Evolutionary conservation across 78 protist genomes (phyloP).

Genomic region (Monosiga brevicollis): DNA sequence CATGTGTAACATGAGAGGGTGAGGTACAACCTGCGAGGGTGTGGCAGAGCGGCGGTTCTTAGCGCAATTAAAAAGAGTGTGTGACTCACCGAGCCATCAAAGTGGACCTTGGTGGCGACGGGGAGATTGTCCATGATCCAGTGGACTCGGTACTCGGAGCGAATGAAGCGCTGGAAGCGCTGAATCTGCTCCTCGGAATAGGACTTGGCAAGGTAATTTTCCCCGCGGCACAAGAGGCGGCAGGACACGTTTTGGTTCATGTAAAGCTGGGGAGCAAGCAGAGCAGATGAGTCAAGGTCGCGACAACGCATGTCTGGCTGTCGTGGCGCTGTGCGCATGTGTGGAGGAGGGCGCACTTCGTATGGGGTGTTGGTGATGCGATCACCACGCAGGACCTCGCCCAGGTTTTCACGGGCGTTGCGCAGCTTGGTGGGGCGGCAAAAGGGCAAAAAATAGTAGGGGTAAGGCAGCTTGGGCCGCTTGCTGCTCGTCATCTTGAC

Average conservation of each 20-base stretch:
- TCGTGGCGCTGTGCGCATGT: neutral
- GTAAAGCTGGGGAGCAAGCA: neutral
- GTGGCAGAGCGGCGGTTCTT: no score
- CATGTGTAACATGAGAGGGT: no score
- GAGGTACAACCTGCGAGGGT: no score
- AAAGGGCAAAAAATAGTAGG: slow-evolving; percentile 49
- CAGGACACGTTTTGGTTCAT: slow-evolving; percentile 2
- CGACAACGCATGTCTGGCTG: neutral
- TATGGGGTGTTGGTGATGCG: slow-evolving; percentile 49
- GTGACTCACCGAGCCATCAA: neutral
- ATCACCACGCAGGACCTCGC: slow-evolving; percentile 75
- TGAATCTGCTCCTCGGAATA: neutral
- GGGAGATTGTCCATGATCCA: slow-evolving; percentile 44
- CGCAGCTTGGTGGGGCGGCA: slow-evolving; percentile 38
- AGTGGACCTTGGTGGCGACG: slow-evolving; percentile 15
- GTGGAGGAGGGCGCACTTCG: slow-evolving; percentile 19
- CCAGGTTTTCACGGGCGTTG: slow-evolving; percentile 60
- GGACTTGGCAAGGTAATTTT: neutral
- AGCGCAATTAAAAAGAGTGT: no score
- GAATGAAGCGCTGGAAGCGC: neutral
- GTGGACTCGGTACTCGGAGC: slow-evolving; percentile 14
- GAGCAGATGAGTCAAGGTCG: neutral
- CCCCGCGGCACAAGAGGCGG: neutral
- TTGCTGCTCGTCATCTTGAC: slow-evolving; percentile 15
- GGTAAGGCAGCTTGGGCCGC: slow-evolving; percentile 52